Evolutionary conservation across 352 stramenopile genomes (phyloP).

Genomic region (Globisporangium uncinulatum): DNA sequence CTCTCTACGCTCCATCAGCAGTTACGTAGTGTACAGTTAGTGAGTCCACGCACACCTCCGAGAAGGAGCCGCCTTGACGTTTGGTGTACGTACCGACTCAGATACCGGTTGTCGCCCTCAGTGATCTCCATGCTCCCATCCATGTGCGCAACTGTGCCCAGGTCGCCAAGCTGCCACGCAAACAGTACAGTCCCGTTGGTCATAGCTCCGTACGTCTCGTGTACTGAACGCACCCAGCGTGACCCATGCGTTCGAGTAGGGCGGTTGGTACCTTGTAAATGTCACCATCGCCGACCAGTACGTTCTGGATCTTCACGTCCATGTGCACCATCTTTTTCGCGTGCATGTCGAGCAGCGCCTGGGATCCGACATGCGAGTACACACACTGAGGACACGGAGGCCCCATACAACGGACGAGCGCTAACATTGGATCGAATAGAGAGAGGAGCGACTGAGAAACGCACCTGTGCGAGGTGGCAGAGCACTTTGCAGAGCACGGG

Average conservation of each 20-base stretch:
- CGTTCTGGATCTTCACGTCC: slow-evolving; percentile 86
- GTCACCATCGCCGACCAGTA: slow-evolving; percentile 52
- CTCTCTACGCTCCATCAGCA: slow-evolving; percentile 28
- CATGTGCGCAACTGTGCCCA: slow-evolving; percentile 73
- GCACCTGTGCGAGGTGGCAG: slow-evolving; percentile 64
- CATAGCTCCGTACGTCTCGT: background rate
- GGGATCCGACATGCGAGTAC: background rate
- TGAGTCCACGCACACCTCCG: too few relatives aligned
- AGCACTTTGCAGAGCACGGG: slow-evolving; percentile 68
- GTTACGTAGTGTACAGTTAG: background rate
- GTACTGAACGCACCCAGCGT: background rate
- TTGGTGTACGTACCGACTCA: slow-evolving; percentile 47
- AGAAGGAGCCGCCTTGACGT: background rate
- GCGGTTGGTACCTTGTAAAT: slow-evolving; percentile 59
- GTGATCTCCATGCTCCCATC: slow-evolving; percentile 84
- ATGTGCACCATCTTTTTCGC: slow-evolving; percentile 82
- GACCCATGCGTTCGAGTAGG: too few relatives aligned
- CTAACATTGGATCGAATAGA: too few relatives aligned
- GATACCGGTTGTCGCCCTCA: slow-evolving; percentile 82
- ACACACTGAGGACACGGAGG: too few relatives aligned
- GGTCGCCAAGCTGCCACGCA: slow-evolving; percentile 45
- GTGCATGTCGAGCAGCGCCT: slow-evolving; percentile 77
- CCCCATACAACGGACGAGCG: background rate
- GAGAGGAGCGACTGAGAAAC: background rate
- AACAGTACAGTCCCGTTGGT: background rate